Conservation (phyloP, 768 basidiomycete species). For the Roridomyces roridus region DNA sequence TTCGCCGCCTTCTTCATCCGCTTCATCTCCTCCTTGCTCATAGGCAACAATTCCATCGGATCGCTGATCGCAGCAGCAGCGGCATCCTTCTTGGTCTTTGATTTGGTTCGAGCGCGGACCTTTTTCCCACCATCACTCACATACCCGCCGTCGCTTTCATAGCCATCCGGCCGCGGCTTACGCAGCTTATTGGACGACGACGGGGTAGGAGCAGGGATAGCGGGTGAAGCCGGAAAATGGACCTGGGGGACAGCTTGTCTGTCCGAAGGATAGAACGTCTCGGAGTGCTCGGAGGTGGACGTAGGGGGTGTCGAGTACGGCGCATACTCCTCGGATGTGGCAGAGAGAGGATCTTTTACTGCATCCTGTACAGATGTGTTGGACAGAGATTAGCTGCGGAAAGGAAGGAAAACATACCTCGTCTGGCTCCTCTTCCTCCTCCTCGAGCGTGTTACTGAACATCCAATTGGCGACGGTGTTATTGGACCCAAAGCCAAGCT, state of each 20-base stretch:
- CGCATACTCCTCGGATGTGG: slow-evolving; percentile 24
- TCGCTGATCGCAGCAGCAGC: slow-evolving; percentile 29
- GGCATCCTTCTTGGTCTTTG: slow-evolving; percentile 31
- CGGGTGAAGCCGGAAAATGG: not conserved
- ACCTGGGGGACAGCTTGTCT: not conserved
- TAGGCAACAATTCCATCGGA: slow-evolving; percentile 28
- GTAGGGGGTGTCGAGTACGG: slow-evolving; percentile 23
- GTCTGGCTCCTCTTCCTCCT: slow-evolving; percentile 57
- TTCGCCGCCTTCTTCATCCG: slow-evolving; percentile 21
- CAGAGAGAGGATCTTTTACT: slow-evolving; percentile 12
- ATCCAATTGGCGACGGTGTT: slow-evolving; percentile 73
- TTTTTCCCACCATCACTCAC: slow-evolving; percentile 46
- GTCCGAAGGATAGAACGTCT: slow-evolving; percentile 7
- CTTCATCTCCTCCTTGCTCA: slow-evolving; percentile 28
- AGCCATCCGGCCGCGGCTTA: slow-evolving; percentile 38
- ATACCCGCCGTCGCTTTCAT: slow-evolving; percentile 61
- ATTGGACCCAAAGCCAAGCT: slow-evolving; percentile 68
- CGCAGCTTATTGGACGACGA: slow-evolving; percentile 10
- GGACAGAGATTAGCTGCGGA: not conserved
- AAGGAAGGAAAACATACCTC: slow-evolving; percentile 28
- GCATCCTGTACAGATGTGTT: slow-evolving; percentile 7
- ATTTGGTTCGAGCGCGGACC: slow-evolving; percentile 29
- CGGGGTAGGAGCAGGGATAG: not conserved
- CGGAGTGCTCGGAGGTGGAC: slow-evolving; percentile 20
- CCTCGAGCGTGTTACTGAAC: slow-evolving; percentile 65